Percentiles rank a stretch among this genome's conserved stretches.
Conservation (phyloP, 805 yeast species). For the Saccharomyces paradoxus region DNA sequence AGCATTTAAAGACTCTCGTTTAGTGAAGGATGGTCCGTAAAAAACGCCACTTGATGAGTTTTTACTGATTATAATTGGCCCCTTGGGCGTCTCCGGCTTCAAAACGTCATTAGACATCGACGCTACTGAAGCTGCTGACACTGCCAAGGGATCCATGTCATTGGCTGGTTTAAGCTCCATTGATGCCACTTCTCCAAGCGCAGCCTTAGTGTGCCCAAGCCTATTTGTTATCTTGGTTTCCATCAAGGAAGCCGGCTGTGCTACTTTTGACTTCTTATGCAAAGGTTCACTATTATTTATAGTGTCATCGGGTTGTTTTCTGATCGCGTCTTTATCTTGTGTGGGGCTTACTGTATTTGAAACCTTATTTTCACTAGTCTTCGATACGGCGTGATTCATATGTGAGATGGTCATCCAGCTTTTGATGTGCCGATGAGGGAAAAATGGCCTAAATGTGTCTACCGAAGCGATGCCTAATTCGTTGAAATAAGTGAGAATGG, state of each 20-base stretch:
- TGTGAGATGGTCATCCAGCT: neutral
- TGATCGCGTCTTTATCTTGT: neutral
- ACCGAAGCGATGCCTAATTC: neutral
- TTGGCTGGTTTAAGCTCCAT: neutral
- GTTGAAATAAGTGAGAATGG: neutral
- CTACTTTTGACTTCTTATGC: neutral
- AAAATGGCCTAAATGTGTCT: neutral
- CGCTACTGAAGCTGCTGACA: neutral
- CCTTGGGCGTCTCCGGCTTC: constrained; percentile 14
- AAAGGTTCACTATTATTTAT: neutral
- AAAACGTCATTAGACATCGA: constrained; percentile 5
- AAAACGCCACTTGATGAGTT: constrained; percentile 25
- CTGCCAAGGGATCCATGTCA: neutral
- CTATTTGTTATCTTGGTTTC: neutral
- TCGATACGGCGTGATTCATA: neutral
- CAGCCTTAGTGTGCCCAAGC: neutral
- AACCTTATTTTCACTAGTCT: neutral
- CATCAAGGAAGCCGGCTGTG: neutral
- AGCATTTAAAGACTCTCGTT: constrained; percentile 38
- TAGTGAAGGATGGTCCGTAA: constrained; percentile 33
- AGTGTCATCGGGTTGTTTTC: neutral
- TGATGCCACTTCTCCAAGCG: neutral
- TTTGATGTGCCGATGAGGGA: neutral
- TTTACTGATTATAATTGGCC: constrained; percentile 24
- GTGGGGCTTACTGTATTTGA: neutral